Evolutionary conservation across 805 yeast species (phyloP).

Genomic region (Ogataea pini): DNA sequence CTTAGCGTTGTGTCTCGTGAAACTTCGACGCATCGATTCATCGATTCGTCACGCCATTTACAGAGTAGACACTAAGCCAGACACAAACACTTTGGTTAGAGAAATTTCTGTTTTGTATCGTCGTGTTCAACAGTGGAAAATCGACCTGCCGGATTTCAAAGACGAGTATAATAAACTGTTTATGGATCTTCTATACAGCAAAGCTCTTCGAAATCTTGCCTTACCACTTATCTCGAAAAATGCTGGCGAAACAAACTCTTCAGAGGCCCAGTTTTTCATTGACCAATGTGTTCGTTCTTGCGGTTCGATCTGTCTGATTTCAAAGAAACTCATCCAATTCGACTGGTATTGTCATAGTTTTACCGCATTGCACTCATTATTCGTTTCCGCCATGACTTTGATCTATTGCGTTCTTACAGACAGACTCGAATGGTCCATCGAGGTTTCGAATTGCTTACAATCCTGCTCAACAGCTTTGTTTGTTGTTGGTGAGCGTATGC

Average conservation of each 20-base stretch:
- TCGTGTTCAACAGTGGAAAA: slow-evolving; percentile 19
- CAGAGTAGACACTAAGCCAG: slow-evolving; percentile 22
- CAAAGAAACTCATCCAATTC: slow-evolving; percentile 24
- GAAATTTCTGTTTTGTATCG: slow-evolving; percentile 15
- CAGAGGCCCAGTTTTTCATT: slow-evolving; percentile 17
- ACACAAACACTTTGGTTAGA: slow-evolving; percentile 10
- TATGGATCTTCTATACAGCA: slow-evolving; percentile 22
- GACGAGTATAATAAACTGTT: slow-evolving; percentile 16
- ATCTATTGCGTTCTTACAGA: slow-evolving; percentile 25
- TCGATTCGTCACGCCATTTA: slow-evolving; percentile 22
- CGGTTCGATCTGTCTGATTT: slow-evolving; percentile 23
- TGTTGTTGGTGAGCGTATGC: slow-evolving; percentile 29
- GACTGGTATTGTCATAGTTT: slow-evolving; percentile 28
- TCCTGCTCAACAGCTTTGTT: slow-evolving; percentile 28
- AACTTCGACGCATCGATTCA: slow-evolving; percentile 24
- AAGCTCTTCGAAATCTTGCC: slow-evolving; percentile 20
- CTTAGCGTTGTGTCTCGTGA: slow-evolving; percentile 12
- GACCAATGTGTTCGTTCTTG: slow-evolving; percentile 26
- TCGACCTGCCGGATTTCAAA: slow-evolving; percentile 17
- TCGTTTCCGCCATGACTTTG: slow-evolving; percentile 27
- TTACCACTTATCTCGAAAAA: slow-evolving; percentile 23
- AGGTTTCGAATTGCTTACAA: slow-evolving; percentile 25
- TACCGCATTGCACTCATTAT: slow-evolving; percentile 25
- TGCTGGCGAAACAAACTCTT: slow-evolving; percentile 4
- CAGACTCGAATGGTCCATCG: slow-evolving; percentile 25